Evolutionary conservation across 208 protist species (phyloP).

Genomic region (Giardia duodenalis): DNA sequence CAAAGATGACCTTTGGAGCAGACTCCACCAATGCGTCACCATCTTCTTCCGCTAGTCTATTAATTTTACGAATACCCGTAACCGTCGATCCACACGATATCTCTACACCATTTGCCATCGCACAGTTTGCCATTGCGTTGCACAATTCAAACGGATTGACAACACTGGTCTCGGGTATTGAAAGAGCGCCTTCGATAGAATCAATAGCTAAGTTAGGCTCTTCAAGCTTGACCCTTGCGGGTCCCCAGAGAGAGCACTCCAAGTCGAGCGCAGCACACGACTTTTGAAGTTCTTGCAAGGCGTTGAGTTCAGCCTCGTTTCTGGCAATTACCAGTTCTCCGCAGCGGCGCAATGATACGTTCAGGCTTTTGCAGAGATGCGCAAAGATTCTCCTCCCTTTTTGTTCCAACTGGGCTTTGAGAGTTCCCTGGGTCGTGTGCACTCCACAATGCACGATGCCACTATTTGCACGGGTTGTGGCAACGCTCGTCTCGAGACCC

Average conservation of each 20-base stretch:
- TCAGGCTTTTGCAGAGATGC: not conserved
- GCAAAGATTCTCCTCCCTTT: conserved; percentile 6
- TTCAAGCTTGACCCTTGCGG: conserved; percentile 18
- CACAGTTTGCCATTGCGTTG: not conserved
- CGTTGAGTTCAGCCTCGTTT: not conserved
- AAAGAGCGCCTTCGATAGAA: not conserved
- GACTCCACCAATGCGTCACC: too few relatives aligned
- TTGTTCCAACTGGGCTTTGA: conserved; percentile 32
- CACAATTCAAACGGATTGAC: conserved; percentile 36
- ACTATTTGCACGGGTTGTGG: conserved; percentile 31
- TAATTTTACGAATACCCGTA: not conserved
- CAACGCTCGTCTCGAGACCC: not conserved
- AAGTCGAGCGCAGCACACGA: not conserved
- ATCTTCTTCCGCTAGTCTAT: not conserved
- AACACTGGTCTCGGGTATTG: conserved; percentile 5
- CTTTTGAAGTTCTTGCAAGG: not conserved
- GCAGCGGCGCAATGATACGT: not conserved
- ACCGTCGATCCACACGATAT: not conserved
- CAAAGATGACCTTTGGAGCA: not conserved
- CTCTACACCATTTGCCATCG: conserved; percentile 24
- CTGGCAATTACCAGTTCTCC: conserved; percentile 34
- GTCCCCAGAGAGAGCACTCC: conserved; percentile 12
- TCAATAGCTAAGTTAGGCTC: conserved; percentile 28
- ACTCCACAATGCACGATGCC: conserved; percentile 35
- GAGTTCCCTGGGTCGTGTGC: conserved; percentile 7